Percentiles rank a stretch among this genome's conserved stretches.
Conservation (phyloP, 2,329 filamentous ascomycete species). For the Nannizziopsis barbatae region DNA sequence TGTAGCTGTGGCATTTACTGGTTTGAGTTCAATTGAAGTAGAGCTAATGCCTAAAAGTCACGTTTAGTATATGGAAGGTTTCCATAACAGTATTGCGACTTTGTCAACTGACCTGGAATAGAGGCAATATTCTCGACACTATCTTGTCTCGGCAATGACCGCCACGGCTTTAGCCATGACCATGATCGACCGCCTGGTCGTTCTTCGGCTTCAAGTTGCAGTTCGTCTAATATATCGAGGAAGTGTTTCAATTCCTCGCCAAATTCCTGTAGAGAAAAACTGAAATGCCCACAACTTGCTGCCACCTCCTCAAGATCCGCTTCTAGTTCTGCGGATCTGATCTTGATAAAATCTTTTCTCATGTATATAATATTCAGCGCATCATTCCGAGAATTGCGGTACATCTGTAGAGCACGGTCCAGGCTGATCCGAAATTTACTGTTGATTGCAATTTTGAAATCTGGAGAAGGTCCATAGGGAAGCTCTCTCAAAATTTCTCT, state of each 20-base stretch:
- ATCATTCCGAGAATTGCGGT: slow-evolving; percentile 60
- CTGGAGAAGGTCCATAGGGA: slow-evolving; percentile 60
- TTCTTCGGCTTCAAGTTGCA: slow-evolving; percentile 58
- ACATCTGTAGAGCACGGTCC: slow-evolving; percentile 66
- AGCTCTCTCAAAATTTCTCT: slow-evolving; percentile 80
- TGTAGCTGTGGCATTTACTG: background rate
- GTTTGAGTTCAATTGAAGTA: slow-evolving; percentile 8
- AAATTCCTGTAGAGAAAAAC: slow-evolving; percentile 80
- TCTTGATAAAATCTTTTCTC: slow-evolving; percentile 59
- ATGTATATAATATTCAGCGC: slow-evolving; percentile 72
- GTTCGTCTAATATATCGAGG: slow-evolving; percentile 70
- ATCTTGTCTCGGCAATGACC: background rate
- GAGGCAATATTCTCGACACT: background rate
- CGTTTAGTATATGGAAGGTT: background rate
- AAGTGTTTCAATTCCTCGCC: slow-evolving; percentile 80
- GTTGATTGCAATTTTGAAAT: slow-evolving; percentile 62
- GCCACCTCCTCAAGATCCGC: slow-evolving; percentile 96
- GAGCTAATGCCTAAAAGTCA: slow-evolving; percentile 16
- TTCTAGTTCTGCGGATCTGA: slow-evolving; percentile 61
- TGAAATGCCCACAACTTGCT: slow-evolving; percentile 95
- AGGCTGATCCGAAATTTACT: slow-evolving; percentile 71
- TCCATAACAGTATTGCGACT: background rate
- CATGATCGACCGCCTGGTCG: slow-evolving; percentile 55
- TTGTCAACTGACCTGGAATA: background rate
- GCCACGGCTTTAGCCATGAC: slow-evolving; percentile 81